Evolutionary conservation across 495 filamentous ascomycete species (phyloP).

Genomic region (Oleoguttula mirabilis): DNA sequence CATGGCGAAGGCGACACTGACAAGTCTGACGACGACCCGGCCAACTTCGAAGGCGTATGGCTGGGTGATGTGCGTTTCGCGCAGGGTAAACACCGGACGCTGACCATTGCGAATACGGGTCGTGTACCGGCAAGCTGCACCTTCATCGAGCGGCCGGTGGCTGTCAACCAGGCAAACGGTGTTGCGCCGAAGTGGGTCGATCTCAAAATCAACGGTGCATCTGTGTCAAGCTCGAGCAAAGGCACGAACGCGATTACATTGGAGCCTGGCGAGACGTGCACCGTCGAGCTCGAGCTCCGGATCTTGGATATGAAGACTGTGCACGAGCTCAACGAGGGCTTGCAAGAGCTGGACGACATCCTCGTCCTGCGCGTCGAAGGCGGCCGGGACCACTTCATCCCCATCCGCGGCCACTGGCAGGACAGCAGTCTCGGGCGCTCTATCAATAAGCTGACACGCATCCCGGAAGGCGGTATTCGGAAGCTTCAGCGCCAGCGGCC

Average conservation of each 20-base stretch:
- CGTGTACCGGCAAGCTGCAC: constrained; percentile 59
- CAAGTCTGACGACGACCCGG: constrained; percentile 22
- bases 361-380: constrained; percentile 75
- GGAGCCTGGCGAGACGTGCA: constrained; percentile 70
- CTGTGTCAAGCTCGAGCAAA: constrained; percentile 27
- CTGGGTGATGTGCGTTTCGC: constrained; percentile 64
- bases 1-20: constrained; percentile 24
- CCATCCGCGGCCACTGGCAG: constrained; percentile 63
- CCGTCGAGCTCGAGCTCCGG: constrained; percentile 50
- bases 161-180: constrained; percentile 31
- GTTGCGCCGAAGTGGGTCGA: constrained; percentile 52
- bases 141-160: constrained; percentile 58
- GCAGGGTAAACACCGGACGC: constrained; percentile 45
- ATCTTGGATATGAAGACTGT: constrained; percentile 53
- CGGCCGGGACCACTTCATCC: constrained; percentile 85
- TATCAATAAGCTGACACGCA: constrained; percentile 67
- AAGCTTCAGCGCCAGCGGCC: constrained; percentile 39
- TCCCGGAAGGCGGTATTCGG: constrained; percentile 65
- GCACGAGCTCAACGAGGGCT: constrained; percentile 56
- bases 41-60: constrained; percentile 45
- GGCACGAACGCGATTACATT: constrained; percentile 39
- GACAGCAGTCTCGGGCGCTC: constrained; percentile 74
- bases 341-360: constrained; percentile 62
- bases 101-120: constrained; percentile 90
- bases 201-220: constrained; percentile 44